Conservation (phyloP, 306 rosid species). For the Pachyrhizus erosus region DNA sequence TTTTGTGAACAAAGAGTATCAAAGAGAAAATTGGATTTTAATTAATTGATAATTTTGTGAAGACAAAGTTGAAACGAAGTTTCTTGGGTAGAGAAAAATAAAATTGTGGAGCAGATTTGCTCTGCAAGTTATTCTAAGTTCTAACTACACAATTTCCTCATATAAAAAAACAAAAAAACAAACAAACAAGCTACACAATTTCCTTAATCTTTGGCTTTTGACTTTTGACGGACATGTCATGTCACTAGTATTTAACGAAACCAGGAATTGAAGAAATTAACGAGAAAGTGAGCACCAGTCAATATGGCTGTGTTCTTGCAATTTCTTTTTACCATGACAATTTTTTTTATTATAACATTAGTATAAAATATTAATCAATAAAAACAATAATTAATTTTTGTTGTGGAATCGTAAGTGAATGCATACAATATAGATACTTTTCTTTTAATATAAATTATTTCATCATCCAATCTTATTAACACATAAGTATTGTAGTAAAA, state of each 20-base stretch:
- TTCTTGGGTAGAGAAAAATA: conserved; percentile 27
- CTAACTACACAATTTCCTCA: background rate
- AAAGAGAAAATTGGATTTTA: background rate
- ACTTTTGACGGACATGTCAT: conserved; percentile 27
- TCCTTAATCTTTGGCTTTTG: conserved; percentile 18
- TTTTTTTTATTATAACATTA: no score
- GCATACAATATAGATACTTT: no score
- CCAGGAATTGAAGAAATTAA: background rate
- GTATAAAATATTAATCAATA: no score
- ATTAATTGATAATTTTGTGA: background rate
- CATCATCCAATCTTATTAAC: no score
- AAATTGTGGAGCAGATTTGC: conserved; percentile 29
- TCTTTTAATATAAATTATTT: no score
- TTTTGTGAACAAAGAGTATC: background rate
- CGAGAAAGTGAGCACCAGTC: background rate
- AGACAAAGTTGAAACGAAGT: conserved; percentile 2
- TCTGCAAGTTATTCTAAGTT: background rate
- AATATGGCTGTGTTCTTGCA: background rate
- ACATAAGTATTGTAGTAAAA: no score
- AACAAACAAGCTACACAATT: background rate
- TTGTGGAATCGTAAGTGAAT: no score
- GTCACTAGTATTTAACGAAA: background rate
- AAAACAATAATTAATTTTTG: no score
- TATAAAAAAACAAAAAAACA: no score
- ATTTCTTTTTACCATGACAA: background rate